phyloP scores from a whole-genome alignment of 1,284 basidiomycete species.

The Coniferiporia sulphurascens region DNA sequence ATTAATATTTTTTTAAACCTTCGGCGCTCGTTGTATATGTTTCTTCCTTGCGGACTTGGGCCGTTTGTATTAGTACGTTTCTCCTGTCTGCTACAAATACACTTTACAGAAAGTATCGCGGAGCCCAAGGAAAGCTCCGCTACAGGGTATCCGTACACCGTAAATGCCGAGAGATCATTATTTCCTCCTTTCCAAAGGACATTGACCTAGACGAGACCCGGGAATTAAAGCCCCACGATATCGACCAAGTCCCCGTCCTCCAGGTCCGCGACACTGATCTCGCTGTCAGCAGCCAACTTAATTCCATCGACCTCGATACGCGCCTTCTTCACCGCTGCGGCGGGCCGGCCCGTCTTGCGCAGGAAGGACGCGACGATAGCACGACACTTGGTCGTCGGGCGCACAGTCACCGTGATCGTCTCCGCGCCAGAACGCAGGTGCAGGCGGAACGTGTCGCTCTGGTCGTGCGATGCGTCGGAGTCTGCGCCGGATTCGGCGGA shows the following conservation, averaged over 20 bases:
- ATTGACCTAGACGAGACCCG: not conserved
- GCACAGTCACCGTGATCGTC: constrained; percentile 59
- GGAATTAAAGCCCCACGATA: constrained; percentile 42
- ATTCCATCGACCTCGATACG: constrained; percentile 63
- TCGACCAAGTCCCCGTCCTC: constrained; percentile 77
- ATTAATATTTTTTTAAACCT: not conserved
- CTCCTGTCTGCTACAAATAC: too few relatives aligned
- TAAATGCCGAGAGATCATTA: too few relatives aligned
- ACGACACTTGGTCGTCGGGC: constrained; percentile 67
- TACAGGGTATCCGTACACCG: too few relatives aligned
- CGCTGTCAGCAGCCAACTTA: constrained; percentile 47
- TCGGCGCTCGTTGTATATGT: too few relatives aligned
- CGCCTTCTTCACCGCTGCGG: constrained; percentile 35
- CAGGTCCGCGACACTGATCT: constrained; percentile 60
- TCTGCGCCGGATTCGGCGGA: constrained; percentile 22
- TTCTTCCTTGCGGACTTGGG: too few relatives aligned
- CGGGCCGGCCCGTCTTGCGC: constrained; percentile 37
- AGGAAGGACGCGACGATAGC: constrained; percentile 68
- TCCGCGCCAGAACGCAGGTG: constrained; percentile 48
- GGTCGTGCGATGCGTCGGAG: constrained; percentile 29
- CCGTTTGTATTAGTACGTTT: too few relatives aligned
- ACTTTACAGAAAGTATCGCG: too few relatives aligned
- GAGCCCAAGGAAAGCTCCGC: too few relatives aligned
- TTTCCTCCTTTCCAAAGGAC: too few relatives aligned
- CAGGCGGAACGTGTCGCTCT: constrained; percentile 55